These are phyloP conservation scores for Curvularia sp. DNA, from an alignment of 2,329 filamentous ascomycete species.

Conservation along the genomic window DNA sequence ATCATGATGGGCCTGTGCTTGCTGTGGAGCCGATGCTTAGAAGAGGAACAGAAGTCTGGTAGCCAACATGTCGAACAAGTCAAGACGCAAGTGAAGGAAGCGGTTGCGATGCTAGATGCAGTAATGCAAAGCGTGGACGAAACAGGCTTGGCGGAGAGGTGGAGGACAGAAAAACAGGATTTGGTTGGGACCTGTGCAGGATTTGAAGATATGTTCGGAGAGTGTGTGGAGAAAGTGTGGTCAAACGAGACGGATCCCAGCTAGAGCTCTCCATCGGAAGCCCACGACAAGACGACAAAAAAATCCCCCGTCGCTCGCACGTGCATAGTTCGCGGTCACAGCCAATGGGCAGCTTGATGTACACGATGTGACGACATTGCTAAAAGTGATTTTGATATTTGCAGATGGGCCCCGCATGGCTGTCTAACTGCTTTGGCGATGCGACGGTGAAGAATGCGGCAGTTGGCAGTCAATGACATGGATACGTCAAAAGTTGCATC, in stretches of 20 bases:
- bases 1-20: slow-evolving; percentile 65
- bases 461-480: neutral
- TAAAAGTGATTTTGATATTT: slow-evolving; percentile 4
- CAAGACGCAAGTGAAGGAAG: slow-evolving; percentile 31
- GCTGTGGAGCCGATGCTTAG: slow-evolving; percentile 44
- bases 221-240: slow-evolving; percentile 5
- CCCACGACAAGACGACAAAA: neutral
- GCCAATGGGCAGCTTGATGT: neutral
- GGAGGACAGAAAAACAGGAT: slow-evolving; percentile 27
- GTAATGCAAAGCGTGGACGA: slow-evolving; percentile 30
- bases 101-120: slow-evolving; percentile 38
- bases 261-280: neutral
- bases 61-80: slow-evolving; percentile 24
- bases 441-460: neutral
- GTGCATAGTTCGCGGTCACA: neutral
- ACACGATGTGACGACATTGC: slow-evolving; percentile 16
- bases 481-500: slow-evolving; percentile 15
- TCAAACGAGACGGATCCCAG: neutral
- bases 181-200: slow-evolving; percentile 13
- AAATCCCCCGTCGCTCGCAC: too few relatives aligned
- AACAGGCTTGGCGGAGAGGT: slow-evolving; percentile 12
- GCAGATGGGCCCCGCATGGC: neutral
- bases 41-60: slow-evolving; percentile 29
- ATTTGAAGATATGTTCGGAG: slow-evolving; percentile 22
- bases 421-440: slow-evolving; percentile 3